Base-by-base conservation (phyloP, 768 basidiomycete species). In the Leccinum rimulosum region DNA sequence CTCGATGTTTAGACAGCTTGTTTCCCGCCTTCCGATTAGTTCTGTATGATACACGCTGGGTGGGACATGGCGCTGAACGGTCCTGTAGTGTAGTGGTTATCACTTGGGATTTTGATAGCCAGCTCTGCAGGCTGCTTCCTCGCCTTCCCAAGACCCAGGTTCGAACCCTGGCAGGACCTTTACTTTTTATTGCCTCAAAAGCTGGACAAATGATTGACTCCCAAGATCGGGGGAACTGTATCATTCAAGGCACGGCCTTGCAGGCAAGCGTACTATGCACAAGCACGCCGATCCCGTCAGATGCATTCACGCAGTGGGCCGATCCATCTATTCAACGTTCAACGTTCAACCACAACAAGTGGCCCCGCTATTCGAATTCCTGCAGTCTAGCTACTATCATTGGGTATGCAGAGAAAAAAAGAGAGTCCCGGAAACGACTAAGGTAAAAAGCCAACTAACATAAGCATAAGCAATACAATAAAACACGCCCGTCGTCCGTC, bases 51-150 rank as follows among this genome's bases (percentile, higher is more conserved):
- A 11, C 0, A 14, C 28, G 9, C 17, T 12, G 1, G n/a, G 19
- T 36, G 6, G 14, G 2, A 6, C 0, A 12, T 6, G 15, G 28
- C 15, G 28, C 10, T 30, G 17, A 27, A 0, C 12, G 66, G 64
- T 64, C 45, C 57, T 69, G 67, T 68, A 69, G 64, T 68, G 67
- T 68, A 61, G 67, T 61, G 67, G 67, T 66, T 49, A 66, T 68
- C 64, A 68, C 64, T 68, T 68, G 66, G 59, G 66, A 68, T 68
- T 63, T 61, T 63, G 64, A 65, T 54, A 12, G 4, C 7, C 7
- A 1, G n/a, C 15, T 57, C 1, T 14, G 1, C 25, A 33, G 33
- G 5, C 5, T 2, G 12, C 5, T 5, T 11, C 12, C 5, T 35
- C 22, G 22, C 33, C 6, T 65, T 67, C 63, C 57, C 66, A 65